A percentile compares a stretch with the other conserved stretches of the same genome.
These are phyloP conservation scores for Fusarium kyushuense DNA, from an alignment of 2,329 filamentous ascomycete genomes.

Conservation along the genomic window DNA sequence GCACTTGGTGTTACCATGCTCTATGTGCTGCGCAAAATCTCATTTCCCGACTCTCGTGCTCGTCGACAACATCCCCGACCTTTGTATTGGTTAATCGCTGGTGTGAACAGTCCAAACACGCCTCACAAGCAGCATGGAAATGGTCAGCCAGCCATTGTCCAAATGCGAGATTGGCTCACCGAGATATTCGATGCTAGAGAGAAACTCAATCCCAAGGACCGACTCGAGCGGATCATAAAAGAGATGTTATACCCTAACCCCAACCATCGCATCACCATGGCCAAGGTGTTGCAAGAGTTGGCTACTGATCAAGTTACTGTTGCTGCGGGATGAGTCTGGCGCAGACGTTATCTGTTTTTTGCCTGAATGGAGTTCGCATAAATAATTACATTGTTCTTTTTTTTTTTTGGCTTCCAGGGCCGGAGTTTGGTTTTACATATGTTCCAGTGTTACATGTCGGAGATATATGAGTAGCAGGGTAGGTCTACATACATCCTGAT, in stretches of 20 bases:
- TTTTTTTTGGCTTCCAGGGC: conserved; percentile 25
- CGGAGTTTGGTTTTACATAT: conserved; percentile 27
- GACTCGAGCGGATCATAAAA: conserved; percentile 63
- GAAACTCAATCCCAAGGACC: conserved; percentile 60
- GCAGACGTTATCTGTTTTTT: conserved; percentile 9
- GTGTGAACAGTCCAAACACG: conserved; percentile 60
- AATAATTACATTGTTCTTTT: conserved; percentile 25
- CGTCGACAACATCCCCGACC: conserved; percentile 61
- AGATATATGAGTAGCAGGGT: conserved; percentile 38
- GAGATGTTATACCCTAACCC: conserved; percentile 68
- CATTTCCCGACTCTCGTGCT: conserved; percentile 65
- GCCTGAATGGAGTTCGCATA: conserved; percentile 8
- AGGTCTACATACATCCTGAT: conserved; percentile 9
- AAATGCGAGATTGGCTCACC: conserved; percentile 69
- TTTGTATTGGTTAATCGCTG: conserved; percentile 70
- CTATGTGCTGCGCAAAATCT: conserved; percentile 67
- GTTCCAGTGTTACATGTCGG: conserved; percentile 17
- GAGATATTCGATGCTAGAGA: conserved; percentile 64
- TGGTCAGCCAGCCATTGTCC: conserved; percentile 57
- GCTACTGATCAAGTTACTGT: conserved; percentile 46
- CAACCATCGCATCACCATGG: conserved; percentile 66
- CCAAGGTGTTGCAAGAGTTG: conserved; percentile 61
- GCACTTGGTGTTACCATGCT: conserved; percentile 71
- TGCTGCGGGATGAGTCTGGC: conserved; percentile 23
- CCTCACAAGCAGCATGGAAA: conserved; percentile 53